These are phyloP conservation scores for Mycena crocata DNA, from an alignment of 768 basidiomycete species.

Conservation along the genomic window DNA sequence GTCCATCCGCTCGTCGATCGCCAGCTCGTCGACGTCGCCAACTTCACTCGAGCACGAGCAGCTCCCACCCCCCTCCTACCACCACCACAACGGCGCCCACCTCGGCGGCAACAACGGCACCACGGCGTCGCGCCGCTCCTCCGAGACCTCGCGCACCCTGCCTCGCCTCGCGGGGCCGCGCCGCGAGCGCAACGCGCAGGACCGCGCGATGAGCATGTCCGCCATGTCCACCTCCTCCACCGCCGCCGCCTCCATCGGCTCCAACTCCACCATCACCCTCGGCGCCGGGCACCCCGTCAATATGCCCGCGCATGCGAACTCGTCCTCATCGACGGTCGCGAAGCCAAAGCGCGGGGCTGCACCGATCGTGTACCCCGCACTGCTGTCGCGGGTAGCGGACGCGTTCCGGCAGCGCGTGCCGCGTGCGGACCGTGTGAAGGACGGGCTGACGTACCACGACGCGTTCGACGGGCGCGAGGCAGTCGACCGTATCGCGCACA, in stretches of 20 bases:
- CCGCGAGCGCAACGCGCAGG: constrained; percentile 71
- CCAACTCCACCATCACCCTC: constrained; percentile 44
- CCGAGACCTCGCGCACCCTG: constrained; percentile 75
- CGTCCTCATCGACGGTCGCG: constrained; percentile 17
- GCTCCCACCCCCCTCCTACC: constrained; percentile 39
- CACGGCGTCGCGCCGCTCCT: constrained; percentile 66
- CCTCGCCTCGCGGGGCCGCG: constrained; percentile 62
- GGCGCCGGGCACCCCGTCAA: not conserved
- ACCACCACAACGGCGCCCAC: constrained; percentile 42
- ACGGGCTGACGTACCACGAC: constrained; percentile 95
- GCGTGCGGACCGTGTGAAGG: constrained; percentile 86
- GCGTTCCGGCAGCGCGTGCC: constrained; percentile 89
- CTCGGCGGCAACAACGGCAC: constrained; percentile 21
- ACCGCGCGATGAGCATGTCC: constrained; percentile 84
- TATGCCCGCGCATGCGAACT: constrained; percentile 18
- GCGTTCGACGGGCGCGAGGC: constrained; percentile 98
- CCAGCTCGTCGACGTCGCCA: constrained; percentile 53
- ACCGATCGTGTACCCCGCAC: constrained; percentile 93
- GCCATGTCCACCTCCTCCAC: constrained; percentile 66
- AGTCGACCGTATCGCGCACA: constrained; percentile 96
- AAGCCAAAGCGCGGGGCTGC: constrained; percentile 53
- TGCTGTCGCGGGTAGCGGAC: constrained; percentile 93
- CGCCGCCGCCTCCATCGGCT: constrained; percentile 51
- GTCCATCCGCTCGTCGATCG: constrained; percentile 56
- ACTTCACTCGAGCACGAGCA: constrained; percentile 51